These are phyloP conservation scores for Nemania abortiva DNA, from an alignment of 2,329 filamentous ascomycete genomes.

Conservation along the genomic window DNA sequence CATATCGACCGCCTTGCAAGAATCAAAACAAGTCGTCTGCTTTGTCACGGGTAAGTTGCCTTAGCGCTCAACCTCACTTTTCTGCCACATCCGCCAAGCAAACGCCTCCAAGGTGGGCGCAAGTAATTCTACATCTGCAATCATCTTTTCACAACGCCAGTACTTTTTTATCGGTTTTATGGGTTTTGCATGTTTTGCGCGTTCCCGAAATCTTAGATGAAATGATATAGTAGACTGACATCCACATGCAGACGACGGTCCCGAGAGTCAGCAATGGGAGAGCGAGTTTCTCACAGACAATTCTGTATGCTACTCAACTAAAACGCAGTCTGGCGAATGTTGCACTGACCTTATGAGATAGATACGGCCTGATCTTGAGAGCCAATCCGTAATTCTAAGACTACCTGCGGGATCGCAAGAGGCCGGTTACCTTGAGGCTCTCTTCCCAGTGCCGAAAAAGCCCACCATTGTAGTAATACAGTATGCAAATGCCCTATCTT, in stretches of 20 bases:
- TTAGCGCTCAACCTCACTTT: not conserved
- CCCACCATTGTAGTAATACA: constrained; percentile 85
- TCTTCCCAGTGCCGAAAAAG: constrained; percentile 83
- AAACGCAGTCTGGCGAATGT: constrained; percentile 2
- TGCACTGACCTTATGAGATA: constrained; percentile 49
- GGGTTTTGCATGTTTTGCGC: not conserved
- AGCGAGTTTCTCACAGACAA: constrained; percentile 71
- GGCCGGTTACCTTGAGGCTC: constrained; percentile 82
- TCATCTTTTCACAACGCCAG: not conserved
- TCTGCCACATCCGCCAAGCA: not conserved
- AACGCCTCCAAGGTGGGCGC: not conserved
- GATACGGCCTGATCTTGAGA: constrained; percentile 67
- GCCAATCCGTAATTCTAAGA: constrained; percentile 76
- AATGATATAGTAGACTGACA: constrained; percentile 13
- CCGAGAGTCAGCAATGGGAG: constrained; percentile 80
- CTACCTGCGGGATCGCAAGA: constrained; percentile 81
- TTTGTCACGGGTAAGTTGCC: constrained; percentile 77
- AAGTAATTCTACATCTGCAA: no score
- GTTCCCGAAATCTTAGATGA: no score
- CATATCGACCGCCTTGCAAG: constrained; percentile 78
- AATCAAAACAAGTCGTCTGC: constrained; percentile 83
- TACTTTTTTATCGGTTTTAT: not conserved
- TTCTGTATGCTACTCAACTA: constrained; percentile 58
- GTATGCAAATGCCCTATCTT: constrained; percentile 56
- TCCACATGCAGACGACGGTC: constrained; percentile 70